Evolutionary conservation across 1,284 basidiomycete genomes (phyloP).

Genomic region (Melanopsichium pennsylvanicum): DNA sequence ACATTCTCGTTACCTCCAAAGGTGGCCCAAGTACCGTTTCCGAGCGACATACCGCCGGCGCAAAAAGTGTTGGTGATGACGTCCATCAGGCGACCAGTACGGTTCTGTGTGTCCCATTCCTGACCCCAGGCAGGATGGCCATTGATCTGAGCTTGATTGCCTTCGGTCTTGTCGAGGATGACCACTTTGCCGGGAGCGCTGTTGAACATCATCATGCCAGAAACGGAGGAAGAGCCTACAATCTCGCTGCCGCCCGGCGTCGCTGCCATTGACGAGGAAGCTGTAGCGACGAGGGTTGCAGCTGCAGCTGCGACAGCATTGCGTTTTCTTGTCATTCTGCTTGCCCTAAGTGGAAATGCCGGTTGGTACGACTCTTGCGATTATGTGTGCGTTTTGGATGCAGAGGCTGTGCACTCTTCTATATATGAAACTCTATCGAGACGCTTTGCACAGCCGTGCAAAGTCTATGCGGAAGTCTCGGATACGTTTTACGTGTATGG

Average conservation of each 20-base stretch:
- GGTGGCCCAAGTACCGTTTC: slow-evolving; percentile 63
- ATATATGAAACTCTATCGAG: no score
- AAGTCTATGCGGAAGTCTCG: no score
- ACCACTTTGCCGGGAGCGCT: slow-evolving; percentile 57
- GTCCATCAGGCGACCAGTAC: slow-evolving; percentile 51
- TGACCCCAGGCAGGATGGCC: slow-evolving; percentile 53
- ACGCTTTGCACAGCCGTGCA: no score
- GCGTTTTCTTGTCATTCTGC: slow-evolving; percentile 10
- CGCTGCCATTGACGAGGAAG: slow-evolving; percentile 26
- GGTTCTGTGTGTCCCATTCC: slow-evolving; percentile 43
- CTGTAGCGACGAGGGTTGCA: slow-evolving; percentile 14
- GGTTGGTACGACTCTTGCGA: not conserved
- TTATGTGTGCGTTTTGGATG: no score
- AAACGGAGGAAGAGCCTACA: slow-evolving; percentile 47
- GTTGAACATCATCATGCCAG: slow-evolving; percentile 61
- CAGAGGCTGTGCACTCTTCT: no score
- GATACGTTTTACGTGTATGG: no score
- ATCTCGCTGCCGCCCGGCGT: slow-evolving; percentile 46
- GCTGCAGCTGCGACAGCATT: slow-evolving; percentile 15
- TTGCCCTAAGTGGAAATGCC: not conserved
- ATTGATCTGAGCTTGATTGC: slow-evolving; percentile 53
- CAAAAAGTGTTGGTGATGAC: slow-evolving; percentile 66
- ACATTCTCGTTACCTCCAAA: slow-evolving; percentile 64
- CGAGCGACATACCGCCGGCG: slow-evolving; percentile 61
- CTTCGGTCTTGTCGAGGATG: slow-evolving; percentile 66